Evolutionary conservation across 768 basidiomycete genomes (phyloP), one percentile per base, ranked within the genome.

Genomic region (Mycena rebaudengoi): DNA sequence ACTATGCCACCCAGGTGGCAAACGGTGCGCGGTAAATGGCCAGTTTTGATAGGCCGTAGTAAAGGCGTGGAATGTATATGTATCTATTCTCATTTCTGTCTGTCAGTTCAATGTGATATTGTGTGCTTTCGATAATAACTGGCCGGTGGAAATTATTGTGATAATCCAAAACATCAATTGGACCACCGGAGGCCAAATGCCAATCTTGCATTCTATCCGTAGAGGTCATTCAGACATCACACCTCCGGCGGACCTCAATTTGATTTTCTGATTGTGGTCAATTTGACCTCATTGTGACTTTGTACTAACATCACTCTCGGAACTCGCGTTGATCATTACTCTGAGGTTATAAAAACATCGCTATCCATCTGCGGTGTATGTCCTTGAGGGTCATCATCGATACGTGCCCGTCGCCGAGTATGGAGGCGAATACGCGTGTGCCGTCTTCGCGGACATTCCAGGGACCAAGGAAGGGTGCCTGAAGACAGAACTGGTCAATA

Each of bases 371-470:
- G n/a, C n/a, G n/a, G n/a, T n/a, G n/a, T n/a, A 74, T 55, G 59
- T 75, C 74, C 12, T 57, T 54, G 32, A 75, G 62, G 12, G 70
- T 69, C 41, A 74, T 70, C 43, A 71, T 46, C 18, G 72, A 67
- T 39, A 73, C 56, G 30, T 44, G 50, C 14, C 72, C 70, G 37
- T 71, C 62, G 20, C 63, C 69, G 40, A 74, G 50, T 7, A 72
- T 69, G 25, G 70, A 62, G 12, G 64, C 70, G 54, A 74, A 75
- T 5, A 73, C 65, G 40, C 68, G 58, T 14, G 74, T 70, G 23
- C 73, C 74, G 55, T 75, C 73, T 7, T 43, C 70, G 51, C 66
- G 71, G 28, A 62, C 53, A 43, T 70, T 67, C 50, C 67, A 62
- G 14, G 73, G 73, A 18, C 65, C 62, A 46, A 74, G 50, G 35